These are phyloP conservation scores for Xerocomus spinulosus DNA, from an alignment of 768 basidiomycete genomes.

Conservation along the genomic window DNA sequence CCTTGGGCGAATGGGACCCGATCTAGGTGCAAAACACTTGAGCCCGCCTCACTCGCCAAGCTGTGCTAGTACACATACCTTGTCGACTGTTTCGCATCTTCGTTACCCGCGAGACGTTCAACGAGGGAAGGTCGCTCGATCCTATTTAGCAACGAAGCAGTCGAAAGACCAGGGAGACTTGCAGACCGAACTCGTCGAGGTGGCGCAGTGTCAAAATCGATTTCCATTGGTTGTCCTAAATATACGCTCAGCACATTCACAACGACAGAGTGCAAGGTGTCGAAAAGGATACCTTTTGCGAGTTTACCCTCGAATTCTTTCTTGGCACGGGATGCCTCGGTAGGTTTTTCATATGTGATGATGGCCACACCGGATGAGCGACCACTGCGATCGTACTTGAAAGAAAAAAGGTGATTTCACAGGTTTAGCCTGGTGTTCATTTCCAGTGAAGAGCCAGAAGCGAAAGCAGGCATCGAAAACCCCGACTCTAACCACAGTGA, in stretches of 20 bases:
- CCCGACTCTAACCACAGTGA: slow-evolving; percentile 26
- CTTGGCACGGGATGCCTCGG: slow-evolving; percentile 80
- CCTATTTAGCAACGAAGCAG: slow-evolving; percentile 66
- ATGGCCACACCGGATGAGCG: slow-evolving; percentile 83
- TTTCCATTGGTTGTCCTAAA: slow-evolving; percentile 76
- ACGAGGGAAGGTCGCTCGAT: slow-evolving; percentile 71
- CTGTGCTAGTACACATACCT: slow-evolving; percentile 10
- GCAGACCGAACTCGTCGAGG: slow-evolving; percentile 44
- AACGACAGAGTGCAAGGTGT: background rate
- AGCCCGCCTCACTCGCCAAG: background rate
- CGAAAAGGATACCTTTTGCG: slow-evolving; percentile 63
- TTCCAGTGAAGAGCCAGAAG: slow-evolving; percentile 33
- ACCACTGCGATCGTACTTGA: slow-evolving; percentile 93
- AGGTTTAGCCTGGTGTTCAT: slow-evolving; percentile 53
- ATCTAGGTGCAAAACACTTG: slow-evolving; percentile 6
- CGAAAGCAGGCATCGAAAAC: slow-evolving; percentile 41
- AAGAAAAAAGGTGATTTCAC: slow-evolving; percentile 44
- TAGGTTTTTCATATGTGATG: slow-evolving; percentile 71
- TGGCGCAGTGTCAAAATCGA: slow-evolving; percentile 53
- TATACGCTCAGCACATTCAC: slow-evolving; percentile 1
- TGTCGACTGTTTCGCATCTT: slow-evolving; percentile 17
- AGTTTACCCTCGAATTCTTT: slow-evolving; percentile 82
- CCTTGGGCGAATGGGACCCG: slow-evolving; percentile 44
- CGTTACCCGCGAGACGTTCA: slow-evolving; percentile 56
- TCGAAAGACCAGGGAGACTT: slow-evolving; percentile 38